A percentile compares a stretch with the other conserved stretches of the same genome.
These are phyloP conservation scores for Taphrina wiesneri DNA, from an alignment of 1,139 yeast species.

Conservation along the genomic window DNA sequence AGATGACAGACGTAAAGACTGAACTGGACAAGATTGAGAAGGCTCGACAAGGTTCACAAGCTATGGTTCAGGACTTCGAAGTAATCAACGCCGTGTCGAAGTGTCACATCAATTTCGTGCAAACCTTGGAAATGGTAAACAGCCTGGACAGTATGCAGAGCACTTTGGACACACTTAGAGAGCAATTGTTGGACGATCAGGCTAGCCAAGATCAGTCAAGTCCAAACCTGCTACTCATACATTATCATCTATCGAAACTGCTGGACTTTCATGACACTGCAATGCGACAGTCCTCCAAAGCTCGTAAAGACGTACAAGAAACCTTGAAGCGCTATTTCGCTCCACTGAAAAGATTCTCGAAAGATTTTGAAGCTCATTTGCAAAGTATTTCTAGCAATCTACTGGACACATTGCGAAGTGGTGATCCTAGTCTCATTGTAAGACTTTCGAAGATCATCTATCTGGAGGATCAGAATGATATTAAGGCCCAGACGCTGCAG, in stretches of 20 bases:
- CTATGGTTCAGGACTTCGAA: slow-evolving; percentile 53
- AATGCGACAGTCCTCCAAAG: slow-evolving; percentile 53
- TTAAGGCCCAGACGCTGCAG: slow-evolving; percentile 45
- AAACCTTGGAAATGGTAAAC: slow-evolving; percentile 64
- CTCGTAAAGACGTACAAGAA: slow-evolving; percentile 70
- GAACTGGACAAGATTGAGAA: slow-evolving; percentile 43
- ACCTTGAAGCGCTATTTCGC: slow-evolving; percentile 63
- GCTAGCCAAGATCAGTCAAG: slow-evolving; percentile 57
- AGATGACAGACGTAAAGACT: slow-evolving; percentile 43
- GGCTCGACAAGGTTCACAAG: slow-evolving; percentile 43
- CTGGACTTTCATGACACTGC: slow-evolving; percentile 80
- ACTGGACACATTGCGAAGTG: slow-evolving; percentile 69
- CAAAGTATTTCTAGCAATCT: slow-evolving; percentile 61
- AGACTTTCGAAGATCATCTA: slow-evolving; percentile 76
- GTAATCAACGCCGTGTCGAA: slow-evolving; percentile 60
- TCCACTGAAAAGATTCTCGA: slow-evolving; percentile 55
- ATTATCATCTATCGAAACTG: slow-evolving; percentile 66
- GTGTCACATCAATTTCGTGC: slow-evolving; percentile 70
- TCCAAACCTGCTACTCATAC: slow-evolving; percentile 64
- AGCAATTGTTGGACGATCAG: slow-evolving; percentile 55
- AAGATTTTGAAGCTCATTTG: slow-evolving; percentile 65
- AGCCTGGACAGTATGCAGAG: slow-evolving; percentile 62
- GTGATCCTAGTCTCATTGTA: slow-evolving; percentile 66
- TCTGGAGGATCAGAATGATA: slow-evolving; percentile 75
- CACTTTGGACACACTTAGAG: slow-evolving; percentile 55